These are phyloP conservation scores for Hylodesmum podocarpum DNA, from an alignment of 306 rosid genomes.

Conservation along the genomic window DNA sequence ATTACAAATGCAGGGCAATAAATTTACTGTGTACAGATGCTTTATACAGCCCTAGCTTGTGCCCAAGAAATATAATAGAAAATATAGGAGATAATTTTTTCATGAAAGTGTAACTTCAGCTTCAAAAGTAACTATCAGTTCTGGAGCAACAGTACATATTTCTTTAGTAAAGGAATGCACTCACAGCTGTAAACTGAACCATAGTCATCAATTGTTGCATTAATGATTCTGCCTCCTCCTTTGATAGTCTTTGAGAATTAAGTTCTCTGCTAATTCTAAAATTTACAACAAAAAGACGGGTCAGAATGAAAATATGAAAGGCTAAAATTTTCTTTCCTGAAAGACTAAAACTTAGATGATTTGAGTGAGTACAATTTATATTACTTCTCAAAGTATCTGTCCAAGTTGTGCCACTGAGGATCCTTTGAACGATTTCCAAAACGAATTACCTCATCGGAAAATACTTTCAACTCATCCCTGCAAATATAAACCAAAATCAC, in stretches of 20 bases:
- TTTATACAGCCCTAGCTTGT: neutral
- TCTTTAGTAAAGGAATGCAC: conserved; percentile 40
- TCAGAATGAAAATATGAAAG: conserved; percentile 27
- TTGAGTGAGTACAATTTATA: conserved; percentile 31
- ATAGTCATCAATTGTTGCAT: conserved; percentile 68
- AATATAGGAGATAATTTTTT: neutral
- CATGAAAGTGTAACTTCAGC: neutral
- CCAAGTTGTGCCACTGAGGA: conserved; percentile 93
- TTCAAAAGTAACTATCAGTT: conserved; percentile 21
- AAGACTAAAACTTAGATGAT: conserved; percentile 20
- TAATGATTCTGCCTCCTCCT: conserved; percentile 56
- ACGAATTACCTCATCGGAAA: conserved; percentile 81
- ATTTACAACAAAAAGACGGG: conserved; percentile 19
- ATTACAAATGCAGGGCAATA: conserved; percentile 4
- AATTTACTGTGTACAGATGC: neutral
- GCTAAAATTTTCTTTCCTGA: neutral
- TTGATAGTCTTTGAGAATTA: conserved; percentile 53
- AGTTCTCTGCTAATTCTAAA: conserved; percentile 63
- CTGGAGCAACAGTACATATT: conserved; percentile 7
- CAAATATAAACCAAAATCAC: conserved; percentile 32
- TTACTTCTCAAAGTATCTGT: conserved; percentile 90
- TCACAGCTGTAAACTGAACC: conserved; percentile 82
- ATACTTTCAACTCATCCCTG: conserved; percentile 78
- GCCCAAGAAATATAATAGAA: conserved; percentile 10
- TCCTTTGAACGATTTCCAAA: conserved; percentile 89